Conservation (phyloP, 2,329 filamentous ascomycete genomes). For the Penicillium vulpinum region DNA sequence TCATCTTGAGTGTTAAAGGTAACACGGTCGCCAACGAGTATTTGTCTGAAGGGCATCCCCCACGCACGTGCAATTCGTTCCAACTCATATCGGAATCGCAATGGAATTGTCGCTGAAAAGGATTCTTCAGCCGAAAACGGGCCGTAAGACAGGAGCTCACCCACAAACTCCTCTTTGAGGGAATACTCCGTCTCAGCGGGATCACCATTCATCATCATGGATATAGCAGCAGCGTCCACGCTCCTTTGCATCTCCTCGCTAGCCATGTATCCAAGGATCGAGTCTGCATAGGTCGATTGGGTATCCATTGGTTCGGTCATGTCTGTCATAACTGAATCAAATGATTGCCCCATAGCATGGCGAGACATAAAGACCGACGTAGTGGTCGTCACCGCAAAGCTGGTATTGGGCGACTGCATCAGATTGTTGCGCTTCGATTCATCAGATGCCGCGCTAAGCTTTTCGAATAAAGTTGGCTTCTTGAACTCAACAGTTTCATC, state of each 20-base stretch:
- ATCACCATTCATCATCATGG: slow-evolving; percentile 4
- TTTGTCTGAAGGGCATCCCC: slow-evolving; percentile 27
- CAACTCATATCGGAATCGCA: slow-evolving; percentile 42
- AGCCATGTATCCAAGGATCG: slow-evolving; percentile 25
- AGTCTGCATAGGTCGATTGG: slow-evolving; percentile 31
- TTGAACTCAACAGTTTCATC: slow-evolving; percentile 1
- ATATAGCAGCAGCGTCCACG: slow-evolving; percentile 9
- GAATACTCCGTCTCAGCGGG: slow-evolving; percentile 14
- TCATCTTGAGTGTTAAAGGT: slow-evolving; percentile 29
- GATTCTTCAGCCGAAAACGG: slow-evolving; percentile 37
- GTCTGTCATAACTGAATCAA: slow-evolving; percentile 33
- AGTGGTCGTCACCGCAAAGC: slow-evolving; percentile 26
- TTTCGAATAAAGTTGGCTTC: slow-evolving; percentile 14
- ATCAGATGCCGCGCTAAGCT: slow-evolving; percentile 17
- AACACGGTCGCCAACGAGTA: slow-evolving; percentile 30
- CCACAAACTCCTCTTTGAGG: slow-evolving; percentile 25
- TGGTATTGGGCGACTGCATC: slow-evolving; percentile 17
- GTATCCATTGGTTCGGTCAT: slow-evolving; percentile 28
- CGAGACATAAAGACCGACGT: slow-evolving; percentile 21
- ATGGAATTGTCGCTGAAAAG: slow-evolving; percentile 29
- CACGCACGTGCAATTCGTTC: slow-evolving; percentile 37
- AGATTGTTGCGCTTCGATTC: slow-evolving; percentile 20
- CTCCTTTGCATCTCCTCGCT: slow-evolving; percentile 16
- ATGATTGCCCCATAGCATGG: slow-evolving; percentile 24
- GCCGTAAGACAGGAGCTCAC: slow-evolving; percentile 31